Conservation (phyloP, 306 rosid genomes). For the Prunus kanzakura region DNA sequence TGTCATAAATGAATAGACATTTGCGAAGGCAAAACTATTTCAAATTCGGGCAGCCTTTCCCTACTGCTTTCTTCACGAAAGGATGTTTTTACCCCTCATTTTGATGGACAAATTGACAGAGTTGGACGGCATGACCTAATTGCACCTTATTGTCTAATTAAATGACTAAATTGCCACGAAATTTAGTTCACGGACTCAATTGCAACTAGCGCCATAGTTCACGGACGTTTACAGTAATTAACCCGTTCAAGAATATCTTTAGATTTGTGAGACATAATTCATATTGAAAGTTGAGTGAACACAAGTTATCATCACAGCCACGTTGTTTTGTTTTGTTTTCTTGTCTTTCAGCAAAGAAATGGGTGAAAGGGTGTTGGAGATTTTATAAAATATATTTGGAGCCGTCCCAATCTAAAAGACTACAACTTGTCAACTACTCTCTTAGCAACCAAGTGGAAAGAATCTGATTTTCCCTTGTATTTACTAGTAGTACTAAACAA, state of each 20-base stretch:
- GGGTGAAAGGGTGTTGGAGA: neutral
- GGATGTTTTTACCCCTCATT: no score
- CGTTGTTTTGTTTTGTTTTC: neutral
- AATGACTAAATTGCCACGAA: no score
- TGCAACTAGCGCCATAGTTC: no score
- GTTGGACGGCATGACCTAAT: no score
- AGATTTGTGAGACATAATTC: neutral
- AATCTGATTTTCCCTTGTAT: neutral
- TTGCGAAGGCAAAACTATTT: conserved; percentile 52
- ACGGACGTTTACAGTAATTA: no score
- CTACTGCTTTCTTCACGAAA: conserved; percentile 35
- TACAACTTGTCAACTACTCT: neutral
- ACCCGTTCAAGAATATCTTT: neutral
- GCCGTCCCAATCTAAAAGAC: neutral
- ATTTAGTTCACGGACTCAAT: no score
- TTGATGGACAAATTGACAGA: no score
- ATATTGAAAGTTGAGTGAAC: neutral
- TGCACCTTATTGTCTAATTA: no score
- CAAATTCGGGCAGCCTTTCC: conserved; percentile 87
- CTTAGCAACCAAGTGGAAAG: neutral
- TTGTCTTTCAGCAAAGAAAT: neutral
- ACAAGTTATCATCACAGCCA: neutral
- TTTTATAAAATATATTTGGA: neutral
- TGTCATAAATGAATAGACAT: conserved; percentile 67
- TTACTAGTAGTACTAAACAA: no score